Conservation (phyloP, 257 asterid species). For the Cynanchum wilfordii region DNA sequence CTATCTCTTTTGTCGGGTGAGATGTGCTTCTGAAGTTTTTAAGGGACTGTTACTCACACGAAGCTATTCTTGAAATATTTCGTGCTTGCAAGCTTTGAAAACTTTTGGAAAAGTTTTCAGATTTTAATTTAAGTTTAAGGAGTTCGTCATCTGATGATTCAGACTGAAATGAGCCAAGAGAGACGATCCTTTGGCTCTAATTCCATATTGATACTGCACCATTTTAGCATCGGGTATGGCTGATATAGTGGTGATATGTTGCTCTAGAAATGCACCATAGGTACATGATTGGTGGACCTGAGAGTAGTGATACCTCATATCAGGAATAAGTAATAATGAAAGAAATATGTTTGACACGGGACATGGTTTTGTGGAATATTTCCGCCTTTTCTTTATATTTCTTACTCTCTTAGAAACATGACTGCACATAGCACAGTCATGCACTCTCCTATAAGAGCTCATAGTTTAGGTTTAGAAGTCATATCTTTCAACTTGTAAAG, state of each 20-base stretch:
- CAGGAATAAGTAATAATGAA: neutral
- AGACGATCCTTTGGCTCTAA: neutral
- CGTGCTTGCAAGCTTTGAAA: neutral
- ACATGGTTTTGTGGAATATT: neutral
- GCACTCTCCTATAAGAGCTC: neutral
- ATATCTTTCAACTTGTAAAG: neutral
- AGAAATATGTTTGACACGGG: neutral
- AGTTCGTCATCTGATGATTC: neutral
- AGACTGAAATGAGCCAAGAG: neutral
- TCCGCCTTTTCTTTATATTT: neutral
- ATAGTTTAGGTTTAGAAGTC: neutral
- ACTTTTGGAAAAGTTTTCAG: neutral
- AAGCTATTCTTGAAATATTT: neutral
- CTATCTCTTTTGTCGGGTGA: neutral
- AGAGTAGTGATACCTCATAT: neutral
- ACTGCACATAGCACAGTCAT: neutral
- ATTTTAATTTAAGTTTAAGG: neutral
- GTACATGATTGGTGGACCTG: conserved; percentile 1
- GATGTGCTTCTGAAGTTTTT: neutral
- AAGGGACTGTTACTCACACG: neutral
- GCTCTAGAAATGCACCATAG: neutral
- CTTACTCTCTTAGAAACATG: neutral
- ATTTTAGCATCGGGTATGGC: neutral
- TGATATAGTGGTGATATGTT: neutral
- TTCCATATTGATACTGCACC: neutral